phyloP scores from a whole-genome alignment of 2,329 filamentous ascomycete species.

The Fusarium palustre region DNA sequence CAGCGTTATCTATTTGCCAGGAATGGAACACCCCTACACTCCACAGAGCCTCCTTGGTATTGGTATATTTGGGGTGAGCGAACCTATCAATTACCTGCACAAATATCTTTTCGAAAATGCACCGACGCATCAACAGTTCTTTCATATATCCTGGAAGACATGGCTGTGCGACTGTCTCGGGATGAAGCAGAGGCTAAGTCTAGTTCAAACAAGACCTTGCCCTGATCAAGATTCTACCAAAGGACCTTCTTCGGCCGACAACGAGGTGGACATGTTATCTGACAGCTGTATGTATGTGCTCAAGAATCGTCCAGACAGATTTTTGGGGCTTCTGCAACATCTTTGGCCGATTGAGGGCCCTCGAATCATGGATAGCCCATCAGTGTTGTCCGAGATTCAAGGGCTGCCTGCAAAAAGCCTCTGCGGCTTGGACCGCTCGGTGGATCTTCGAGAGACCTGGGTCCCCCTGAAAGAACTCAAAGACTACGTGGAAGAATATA shows the following conservation, averaged over 20 bases:
- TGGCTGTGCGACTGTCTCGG: conserved; percentile 26
- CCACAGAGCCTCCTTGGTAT: conserved; percentile 15
- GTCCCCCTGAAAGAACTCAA: not conserved
- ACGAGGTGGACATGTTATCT: not conserved
- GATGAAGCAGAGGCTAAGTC: conserved; percentile 6
- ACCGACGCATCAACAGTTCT: not conserved
- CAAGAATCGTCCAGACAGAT: conserved; percentile 11
- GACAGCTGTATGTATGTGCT: conserved; percentile 7
- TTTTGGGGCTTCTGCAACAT: conserved; percentile 24
- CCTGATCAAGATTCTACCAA: not conserved
- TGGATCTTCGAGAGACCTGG: conserved; percentile 17
- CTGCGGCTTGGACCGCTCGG: not conserved
- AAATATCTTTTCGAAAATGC: not conserved
- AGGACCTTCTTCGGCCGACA: not conserved
- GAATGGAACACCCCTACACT: conserved; percentile 8
- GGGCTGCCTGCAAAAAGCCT: conserved; percentile 12
- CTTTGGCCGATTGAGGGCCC: conserved; percentile 21
- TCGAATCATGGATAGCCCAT: not conserved
- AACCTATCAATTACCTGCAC: conserved; percentile 4
- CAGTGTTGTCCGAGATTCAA: conserved; percentile 2
- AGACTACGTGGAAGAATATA: not conserved
- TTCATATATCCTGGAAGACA: conserved; percentile 14
- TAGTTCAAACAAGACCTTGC: not conserved
- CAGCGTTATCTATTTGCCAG: conserved; percentile 14
- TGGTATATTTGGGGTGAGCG: not conserved